Percentiles rank a stretch among this genome's conserved stretches.
phyloP scores from a whole-genome alignment of 2,329 filamentous ascomycete species.

The Aspergillus japonicus region DNA sequence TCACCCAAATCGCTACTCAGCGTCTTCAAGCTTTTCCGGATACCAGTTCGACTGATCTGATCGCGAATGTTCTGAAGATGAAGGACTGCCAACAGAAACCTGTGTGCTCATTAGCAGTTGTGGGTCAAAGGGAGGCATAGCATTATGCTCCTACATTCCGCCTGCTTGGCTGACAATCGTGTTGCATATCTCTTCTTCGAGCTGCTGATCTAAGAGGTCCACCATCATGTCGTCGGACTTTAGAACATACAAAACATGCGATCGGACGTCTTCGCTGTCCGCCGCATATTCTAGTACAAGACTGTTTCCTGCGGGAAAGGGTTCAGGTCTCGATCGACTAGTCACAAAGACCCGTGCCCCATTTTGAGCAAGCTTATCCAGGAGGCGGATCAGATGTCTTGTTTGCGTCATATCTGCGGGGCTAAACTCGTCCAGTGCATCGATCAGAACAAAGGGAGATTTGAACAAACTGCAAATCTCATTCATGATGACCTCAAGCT shows the following conservation, averaged over 20 bases:
- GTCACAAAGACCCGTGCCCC: background rate
- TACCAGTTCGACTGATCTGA: slow-evolving; percentile 6
- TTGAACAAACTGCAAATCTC: background rate
- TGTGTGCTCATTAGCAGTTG: background rate
- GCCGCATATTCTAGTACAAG: background rate
- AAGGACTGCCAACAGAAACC: slow-evolving; percentile 8
- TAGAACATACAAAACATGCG: background rate
- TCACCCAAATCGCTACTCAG: background rate
- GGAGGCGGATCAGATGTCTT: background rate
- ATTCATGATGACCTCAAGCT: background rate
- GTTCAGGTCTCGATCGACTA: background rate
- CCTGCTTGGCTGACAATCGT: background rate
- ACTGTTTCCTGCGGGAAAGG: background rate
- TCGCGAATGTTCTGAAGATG: slow-evolving; percentile 7
- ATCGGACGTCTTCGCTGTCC: background rate
- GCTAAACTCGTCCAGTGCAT: background rate
- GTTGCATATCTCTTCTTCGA: background rate
- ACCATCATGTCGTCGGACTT: background rate
- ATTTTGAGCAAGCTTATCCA: background rate
- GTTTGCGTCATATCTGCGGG: background rate
- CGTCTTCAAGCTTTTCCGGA: background rate
- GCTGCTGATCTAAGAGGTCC: background rate
- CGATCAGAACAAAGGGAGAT: background rate
- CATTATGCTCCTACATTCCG: background rate
- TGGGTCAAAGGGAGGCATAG: background rate